Percentiles rank a stretch among this genome's conserved stretches.
Evolutionary conservation across 2,329 filamentous ascomycete species (phyloP).

Genomic region (Neofusicoccum parvum): DNA sequence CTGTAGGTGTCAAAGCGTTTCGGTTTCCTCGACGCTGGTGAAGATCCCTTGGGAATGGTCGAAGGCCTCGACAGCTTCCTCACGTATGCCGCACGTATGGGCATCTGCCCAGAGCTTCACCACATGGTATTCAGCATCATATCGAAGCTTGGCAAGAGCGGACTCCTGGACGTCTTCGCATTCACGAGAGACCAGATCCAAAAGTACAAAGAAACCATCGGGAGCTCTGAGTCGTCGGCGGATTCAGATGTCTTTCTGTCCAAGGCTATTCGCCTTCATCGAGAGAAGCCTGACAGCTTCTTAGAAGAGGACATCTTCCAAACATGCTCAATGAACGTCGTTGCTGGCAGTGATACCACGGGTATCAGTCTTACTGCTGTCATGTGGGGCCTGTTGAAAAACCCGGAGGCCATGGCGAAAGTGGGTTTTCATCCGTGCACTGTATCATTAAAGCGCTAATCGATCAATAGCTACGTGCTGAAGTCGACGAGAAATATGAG

Average conservation of each 20-base stretch:
- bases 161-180: not conserved
- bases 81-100: conserved; percentile 44
- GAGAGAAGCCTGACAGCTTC: conserved; percentile 46
- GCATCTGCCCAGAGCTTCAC: conserved; percentile 48
- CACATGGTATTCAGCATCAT: conserved; percentile 32
- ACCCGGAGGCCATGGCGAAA: conserved; percentile 29
- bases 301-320: conserved; percentile 40
- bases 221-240: not conserved
- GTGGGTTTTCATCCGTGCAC: not conserved
- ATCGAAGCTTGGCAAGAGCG: conserved; percentile 27
- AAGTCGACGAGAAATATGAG: not conserved
- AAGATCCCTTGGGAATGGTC: conserved; percentile 50
- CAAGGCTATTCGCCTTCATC: conserved; percentile 45
- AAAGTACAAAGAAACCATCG: not conserved
- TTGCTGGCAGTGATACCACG: conserved; percentile 50
- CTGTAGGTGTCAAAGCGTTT: conserved; percentile 35
- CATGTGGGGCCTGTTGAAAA: conserved; percentile 49
- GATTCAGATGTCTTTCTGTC: conserved; percentile 37
- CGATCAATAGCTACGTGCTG: not conserved
- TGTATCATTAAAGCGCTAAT: not conserved
- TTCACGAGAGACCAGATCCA: not conserved
- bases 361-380: conserved; percentile 50
- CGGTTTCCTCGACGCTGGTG: conserved; percentile 48
- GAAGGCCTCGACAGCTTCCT: conserved; percentile 39
- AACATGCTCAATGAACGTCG: conserved; percentile 38